Evolutionary conservation across 169 alveolate genomes (phyloP), one percentile per base, ranked within the genome.

Genomic region (Eimeria acervulina): DNA sequence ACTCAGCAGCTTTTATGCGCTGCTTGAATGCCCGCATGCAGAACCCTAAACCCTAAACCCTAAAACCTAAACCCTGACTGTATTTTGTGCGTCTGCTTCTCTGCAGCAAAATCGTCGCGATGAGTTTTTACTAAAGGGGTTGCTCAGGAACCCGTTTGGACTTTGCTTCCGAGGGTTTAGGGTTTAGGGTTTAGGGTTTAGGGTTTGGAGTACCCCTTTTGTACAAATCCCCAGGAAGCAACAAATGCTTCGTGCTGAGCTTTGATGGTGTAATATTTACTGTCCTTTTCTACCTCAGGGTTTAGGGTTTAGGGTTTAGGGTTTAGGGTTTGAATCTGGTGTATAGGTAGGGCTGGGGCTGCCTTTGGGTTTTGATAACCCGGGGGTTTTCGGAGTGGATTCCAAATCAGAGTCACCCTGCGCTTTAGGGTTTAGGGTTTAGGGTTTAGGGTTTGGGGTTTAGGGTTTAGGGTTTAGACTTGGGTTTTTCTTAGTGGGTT

Each of bases 371-470:
- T 63, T 63, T 8, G 74, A 47, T 7, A 21, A 21, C 33, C 3
- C 15, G 15, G 74, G 74, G 74, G 26, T 63, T 63, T 6, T 17
- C n/a, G 10, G 31, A 17, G 8, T 63, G 74, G 36, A 19, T 6
- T 21, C 8, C n/a, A 23, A 63, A 17, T 5, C 74, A 8, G 26
- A 4, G 15, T 63, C 3, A 23, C 15, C 10, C 74, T 6, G 36
- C 15, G 74, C 74, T 23, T 63, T 19, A n/a, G 36, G 33, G 74
- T n/a, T 63, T 17, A 63, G 74, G 74, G 74, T 63, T 63, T 63
- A 63, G 74, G 74, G 74, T 63, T 63, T 63, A n/a, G 74, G 74
- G 74, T 63, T 63, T 63, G 15, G 74, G 74, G 74, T 63, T 63
- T 63, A 63, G 74, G 33, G 74, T 63, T 17, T 63, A n/a, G 74